Evolutionary conservation across 306 rosid species (phyloP).

Genomic region (Gynostemma pentaphyllum): DNA sequence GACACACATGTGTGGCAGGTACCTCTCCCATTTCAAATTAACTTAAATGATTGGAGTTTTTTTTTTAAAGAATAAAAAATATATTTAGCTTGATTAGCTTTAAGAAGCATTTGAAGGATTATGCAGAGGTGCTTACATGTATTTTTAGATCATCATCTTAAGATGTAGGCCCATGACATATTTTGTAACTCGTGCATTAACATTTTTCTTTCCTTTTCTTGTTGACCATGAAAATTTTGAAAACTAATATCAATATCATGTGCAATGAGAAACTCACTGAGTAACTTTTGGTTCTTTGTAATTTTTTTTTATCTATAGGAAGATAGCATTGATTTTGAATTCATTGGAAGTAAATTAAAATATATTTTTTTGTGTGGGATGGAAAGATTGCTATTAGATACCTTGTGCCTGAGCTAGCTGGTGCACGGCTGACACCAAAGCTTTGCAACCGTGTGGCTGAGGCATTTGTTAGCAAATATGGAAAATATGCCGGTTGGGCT

Average conservation of each 20-base stretch:
- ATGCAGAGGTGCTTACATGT: neutral
- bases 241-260: neutral
- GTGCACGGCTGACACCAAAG: constrained; percentile 66
- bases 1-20: constrained; percentile 96
- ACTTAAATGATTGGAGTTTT: neutral
- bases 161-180: no score
- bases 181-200: no score
- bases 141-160: neutral
- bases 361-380: neutral
- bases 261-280: neutral
- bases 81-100: neutral
- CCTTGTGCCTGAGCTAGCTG: constrained; percentile 92
- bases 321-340: constrained; percentile 15
- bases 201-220: neutral
- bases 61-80: no score
- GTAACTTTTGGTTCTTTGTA: neutral
- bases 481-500: constrained; percentile 98
- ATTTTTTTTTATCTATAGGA: no score
- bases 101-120: neutral
- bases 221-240: neutral
- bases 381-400: constrained; percentile 19
- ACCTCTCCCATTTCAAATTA: constrained; percentile 10
- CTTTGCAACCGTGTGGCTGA: constrained; percentile 66
- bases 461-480: constrained; percentile 74
- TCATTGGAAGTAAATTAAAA: constrained; percentile 12